Base-by-base conservation (phyloP, 352 stramenopile genomes). In the Phytophthora megakarya region DNA sequence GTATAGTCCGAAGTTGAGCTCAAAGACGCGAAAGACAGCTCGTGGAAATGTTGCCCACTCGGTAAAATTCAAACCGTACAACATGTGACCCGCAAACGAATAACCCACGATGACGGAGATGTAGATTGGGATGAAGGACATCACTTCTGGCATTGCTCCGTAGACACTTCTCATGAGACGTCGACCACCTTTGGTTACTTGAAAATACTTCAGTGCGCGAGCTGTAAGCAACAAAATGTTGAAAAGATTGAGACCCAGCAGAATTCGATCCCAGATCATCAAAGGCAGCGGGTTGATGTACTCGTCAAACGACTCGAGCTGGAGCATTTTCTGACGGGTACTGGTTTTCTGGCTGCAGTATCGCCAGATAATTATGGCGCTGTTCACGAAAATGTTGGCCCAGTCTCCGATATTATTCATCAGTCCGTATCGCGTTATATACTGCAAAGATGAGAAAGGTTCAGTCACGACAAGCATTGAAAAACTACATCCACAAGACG, bases 1-100 rank as follows among this genome's bases (percentile, higher is more conserved):
- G 42, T 90, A 90, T 19, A 90, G 52, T 1, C 81, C 81, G 35
- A 90, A 87, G 55, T 90, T 90, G 49, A 90, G 70, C 61, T 90
- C 81, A 60, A 90, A 90, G 13, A 90, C 81, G 7, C 81, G 81
- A 40, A 90, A 90, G 16, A 88, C 61, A 10, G 81, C 75, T 11
- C 78, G 53, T 1, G 77, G 71, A 46, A 87, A 88, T 39, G 81
- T 88, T 3, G 78, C 75, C 81, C 81, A 88, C 53, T 90, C 81
- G 21, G 68, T 60, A 16, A 86, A 88, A 18, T 68, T 81, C 44
- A 90, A 70, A 7, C 81, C 81, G 35, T 86, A 90, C 33, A 90
- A 65, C 75, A 90, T 84, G 67, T 90, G 81, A 6, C 81, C 81
- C 0, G 76, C 77, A 49, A 90, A 90, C n/a, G 81, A 86, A 53